Evolutionary conservation across 768 basidiomycete genomes (phyloP).

Genomic region (Neoboletus subvelutipes): DNA sequence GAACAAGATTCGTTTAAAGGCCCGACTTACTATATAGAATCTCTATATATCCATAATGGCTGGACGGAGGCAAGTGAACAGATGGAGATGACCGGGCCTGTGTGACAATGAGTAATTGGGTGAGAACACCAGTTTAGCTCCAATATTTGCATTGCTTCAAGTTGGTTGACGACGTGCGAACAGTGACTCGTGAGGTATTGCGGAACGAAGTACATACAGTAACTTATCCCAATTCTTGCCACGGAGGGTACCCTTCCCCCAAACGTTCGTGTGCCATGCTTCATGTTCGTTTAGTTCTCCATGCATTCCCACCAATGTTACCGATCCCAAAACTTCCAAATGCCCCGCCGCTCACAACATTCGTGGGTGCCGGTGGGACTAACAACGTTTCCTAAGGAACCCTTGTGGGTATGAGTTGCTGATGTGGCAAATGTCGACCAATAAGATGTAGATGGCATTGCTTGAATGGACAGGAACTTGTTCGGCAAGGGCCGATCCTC

Average conservation of each 20-base stretch:
- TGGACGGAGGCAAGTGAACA: not conserved
- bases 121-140: not conserved
- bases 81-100: not conserved
- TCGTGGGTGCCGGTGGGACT: conserved; percentile 27
- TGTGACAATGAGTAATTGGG: not conserved
- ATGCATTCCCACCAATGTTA: conserved; percentile 24
- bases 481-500: conserved; percentile 80
- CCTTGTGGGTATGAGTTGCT: conserved; percentile 22
- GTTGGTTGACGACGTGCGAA: conserved; percentile 6
- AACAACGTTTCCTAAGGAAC: conserved; percentile 15
- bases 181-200: conserved; percentile 8
- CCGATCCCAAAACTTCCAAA: conserved; percentile 51
- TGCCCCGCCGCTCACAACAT: conserved; percentile 38
- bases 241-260: not conserved
- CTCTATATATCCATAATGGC: not conserved
- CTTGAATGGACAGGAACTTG: conserved; percentile 80
- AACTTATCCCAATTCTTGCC: conserved; percentile 6
- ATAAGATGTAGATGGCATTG: conserved; percentile 64
- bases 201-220: conserved; percentile 8
- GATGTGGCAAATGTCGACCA: conserved; percentile 59
- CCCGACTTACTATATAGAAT: not conserved
- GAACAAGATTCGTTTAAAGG: conserved; percentile 1
- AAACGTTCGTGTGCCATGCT: not conserved
- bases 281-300: not conserved
- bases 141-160: not conserved